Evolutionary conservation across 192 early-diverging fungal genomes (phyloP), one percentile per base, ranked within the genome.

Genomic region (Entomortierella parvispora): DNA sequence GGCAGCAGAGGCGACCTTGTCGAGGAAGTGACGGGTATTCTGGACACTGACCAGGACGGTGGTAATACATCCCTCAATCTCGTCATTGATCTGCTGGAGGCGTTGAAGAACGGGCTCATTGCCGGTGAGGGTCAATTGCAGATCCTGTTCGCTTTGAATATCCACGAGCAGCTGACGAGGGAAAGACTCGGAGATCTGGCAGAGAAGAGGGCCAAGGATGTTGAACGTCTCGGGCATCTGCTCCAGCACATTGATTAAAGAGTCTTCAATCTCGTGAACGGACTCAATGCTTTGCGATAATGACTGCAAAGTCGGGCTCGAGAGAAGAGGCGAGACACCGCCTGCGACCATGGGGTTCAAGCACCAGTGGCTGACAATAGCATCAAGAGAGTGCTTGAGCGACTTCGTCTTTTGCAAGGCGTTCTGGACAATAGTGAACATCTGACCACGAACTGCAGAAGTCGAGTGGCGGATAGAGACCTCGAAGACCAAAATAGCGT

Each of bases 141-240:
- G 42, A 29, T 68, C 58, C 1, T 32, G 8, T 12, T 45, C 49
- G 15, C 10, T 20, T 28, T 53, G 20, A 9, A 42, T 14, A 3
- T 48, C 23, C 25, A 63, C 37, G 1, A 55, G 57, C 60, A 59
- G 62, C 51, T 77, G 52, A 31, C 43, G 61, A 23, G 74, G 65
- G 66, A 77, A 77, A 4, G 71, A 60, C 37, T 66, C 70, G 23
- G 61, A 56, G 48, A 87, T 79, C 60, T 80, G 81, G 33, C 80
- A 68, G 33, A 59, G 42, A 54, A 87, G 56, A 18, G 85, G 81
- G 20, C 50, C 50, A 12, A 87, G 23, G 14, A 82, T 64, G 45
- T 71, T 70, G 25, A 64, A 60, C 3, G 75, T 49, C 54, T 83
- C 67, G 8, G 81, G 80, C 52, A 75, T 65, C 50, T 56, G 22